phyloP scores from a whole-genome alignment of 441 rosid species.

The Theobroma grandiflorum region DNA sequence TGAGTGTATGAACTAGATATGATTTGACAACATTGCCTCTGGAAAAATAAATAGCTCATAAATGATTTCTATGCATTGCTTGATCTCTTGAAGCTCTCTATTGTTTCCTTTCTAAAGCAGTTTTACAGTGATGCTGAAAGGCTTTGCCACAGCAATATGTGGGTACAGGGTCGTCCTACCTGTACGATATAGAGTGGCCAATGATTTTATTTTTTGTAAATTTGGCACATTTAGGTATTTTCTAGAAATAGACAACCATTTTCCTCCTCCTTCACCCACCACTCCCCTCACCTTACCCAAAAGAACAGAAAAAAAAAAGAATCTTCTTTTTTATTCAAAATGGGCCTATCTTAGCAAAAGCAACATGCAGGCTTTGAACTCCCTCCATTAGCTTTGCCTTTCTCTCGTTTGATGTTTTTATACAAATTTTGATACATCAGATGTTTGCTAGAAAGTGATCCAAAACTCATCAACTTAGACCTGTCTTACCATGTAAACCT shows the following conservation, averaged over 20 bases:
- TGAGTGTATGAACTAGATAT: not conserved
- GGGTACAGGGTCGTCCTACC: not conserved
- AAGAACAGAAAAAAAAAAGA: not conserved
- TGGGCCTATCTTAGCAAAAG: not conserved
- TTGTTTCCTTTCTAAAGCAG: not conserved
- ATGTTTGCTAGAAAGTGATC: not conserved
- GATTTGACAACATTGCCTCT: not conserved
- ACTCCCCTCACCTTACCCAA: not conserved
- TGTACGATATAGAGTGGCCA: not conserved
- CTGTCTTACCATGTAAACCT: not conserved
- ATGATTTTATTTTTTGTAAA: not conserved
- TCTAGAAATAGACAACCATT: not conserved
- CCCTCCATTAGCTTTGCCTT: not conserved
- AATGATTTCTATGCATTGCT: not conserved
- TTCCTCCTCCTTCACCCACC: not conserved
- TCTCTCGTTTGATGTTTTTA: not conserved
- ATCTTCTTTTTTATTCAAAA: not conserved
- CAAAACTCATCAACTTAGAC: not conserved
- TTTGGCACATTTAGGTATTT: not conserved
- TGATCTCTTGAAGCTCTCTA: not conserved
- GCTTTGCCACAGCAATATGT: not conserved
- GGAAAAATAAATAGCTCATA: not conserved
- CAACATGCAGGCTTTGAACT: constrained; percentile 5
- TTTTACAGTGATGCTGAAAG: not conserved
- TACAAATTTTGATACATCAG: not conserved